A percentile compares a stretch with the other conserved stretches of the same genome.
These are phyloP conservation scores for Lumnitzera racemosa DNA, from an alignment of 345 rosid genomes.

Conservation along the genomic window DNA sequence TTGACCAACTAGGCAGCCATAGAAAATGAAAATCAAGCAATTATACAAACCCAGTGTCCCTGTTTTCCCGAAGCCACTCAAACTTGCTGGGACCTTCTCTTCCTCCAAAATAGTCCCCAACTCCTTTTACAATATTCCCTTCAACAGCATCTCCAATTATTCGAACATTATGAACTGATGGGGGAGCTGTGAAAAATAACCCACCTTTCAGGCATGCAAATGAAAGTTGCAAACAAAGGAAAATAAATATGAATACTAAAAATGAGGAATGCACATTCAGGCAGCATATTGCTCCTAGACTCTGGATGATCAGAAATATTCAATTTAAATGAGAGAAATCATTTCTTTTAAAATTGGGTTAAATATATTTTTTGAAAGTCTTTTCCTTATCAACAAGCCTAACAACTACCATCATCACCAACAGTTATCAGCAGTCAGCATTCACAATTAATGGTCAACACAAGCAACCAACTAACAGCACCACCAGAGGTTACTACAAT, in stretches of 20 bases:
- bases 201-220: not conserved
- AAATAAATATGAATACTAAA: not conserved
- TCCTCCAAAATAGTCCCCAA: slow-evolving; percentile 93
- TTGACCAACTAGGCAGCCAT: too few relatives aligned
- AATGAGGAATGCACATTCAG: not conserved
- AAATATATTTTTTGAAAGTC: too few relatives aligned
- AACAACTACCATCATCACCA: too few relatives aligned
- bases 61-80: slow-evolving; percentile 78
- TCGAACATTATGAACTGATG: slow-evolving; percentile 66
- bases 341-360: too few relatives aligned
- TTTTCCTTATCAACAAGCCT: too few relatives aligned
- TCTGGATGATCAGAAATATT: too few relatives aligned
- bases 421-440: too few relatives aligned
- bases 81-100: slow-evolving; percentile 97
- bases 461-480: too few relatives aligned
- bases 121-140: slow-evolving; percentile 68
- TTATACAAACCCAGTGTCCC: slow-evolving; percentile 64
- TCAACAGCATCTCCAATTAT: slow-evolving; percentile 81
- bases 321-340: too few relatives aligned
- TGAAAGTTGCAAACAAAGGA: not conserved
- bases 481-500: too few relatives aligned
- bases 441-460: too few relatives aligned
- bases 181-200: slow-evolving; percentile 67
- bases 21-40: not conserved
- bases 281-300: not conserved